These are phyloP conservation scores for Cyclocybe aegerita DNA, from an alignment of 768 basidiomycete species.

Conservation along the genomic window DNA sequence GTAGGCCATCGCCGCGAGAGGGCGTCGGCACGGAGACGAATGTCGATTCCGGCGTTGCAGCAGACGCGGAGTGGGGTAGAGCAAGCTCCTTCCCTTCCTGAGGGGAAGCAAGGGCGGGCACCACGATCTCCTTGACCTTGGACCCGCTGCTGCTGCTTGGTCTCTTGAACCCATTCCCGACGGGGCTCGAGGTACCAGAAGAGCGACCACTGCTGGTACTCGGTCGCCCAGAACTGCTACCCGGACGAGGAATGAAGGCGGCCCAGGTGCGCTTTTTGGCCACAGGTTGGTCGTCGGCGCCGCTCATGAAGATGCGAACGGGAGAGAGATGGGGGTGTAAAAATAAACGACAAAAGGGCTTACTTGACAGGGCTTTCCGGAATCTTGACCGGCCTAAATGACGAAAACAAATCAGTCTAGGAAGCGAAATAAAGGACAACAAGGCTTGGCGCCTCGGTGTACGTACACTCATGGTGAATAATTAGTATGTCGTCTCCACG, in stretches of 20 bases:
- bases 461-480: constrained; percentile 20
- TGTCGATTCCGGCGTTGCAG: constrained; percentile 10
- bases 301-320: constrained; percentile 19
- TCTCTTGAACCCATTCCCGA: constrained; percentile 1
- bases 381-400: constrained; percentile 12
- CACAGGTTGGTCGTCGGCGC: constrained; percentile 14
- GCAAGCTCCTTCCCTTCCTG: constrained; percentile 27
- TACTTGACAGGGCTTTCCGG: constrained; percentile 20
- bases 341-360: constrained; percentile 17
- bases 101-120: constrained; percentile 22
- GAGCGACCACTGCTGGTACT: constrained; percentile 12
- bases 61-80: constrained; percentile 8
- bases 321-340: constrained; percentile 11
- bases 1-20: constrained; percentile 9
- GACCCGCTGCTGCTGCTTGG: constrained; percentile 12
- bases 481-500: not conserved
- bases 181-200: not conserved
- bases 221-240: constrained; percentile 26
- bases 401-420: constrained; percentile 13
- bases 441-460: constrained; percentile 23
- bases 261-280: constrained; percentile 36
- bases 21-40: constrained; percentile 16
- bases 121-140: constrained; percentile 15
- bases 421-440: constrained; percentile 1
- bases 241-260: constrained; percentile 33